Percentiles rank a stretch among this genome's conserved stretches.
Conservation (phyloP, 768 basidiomycete species). For the Boletus pseudopeckii region DNA sequence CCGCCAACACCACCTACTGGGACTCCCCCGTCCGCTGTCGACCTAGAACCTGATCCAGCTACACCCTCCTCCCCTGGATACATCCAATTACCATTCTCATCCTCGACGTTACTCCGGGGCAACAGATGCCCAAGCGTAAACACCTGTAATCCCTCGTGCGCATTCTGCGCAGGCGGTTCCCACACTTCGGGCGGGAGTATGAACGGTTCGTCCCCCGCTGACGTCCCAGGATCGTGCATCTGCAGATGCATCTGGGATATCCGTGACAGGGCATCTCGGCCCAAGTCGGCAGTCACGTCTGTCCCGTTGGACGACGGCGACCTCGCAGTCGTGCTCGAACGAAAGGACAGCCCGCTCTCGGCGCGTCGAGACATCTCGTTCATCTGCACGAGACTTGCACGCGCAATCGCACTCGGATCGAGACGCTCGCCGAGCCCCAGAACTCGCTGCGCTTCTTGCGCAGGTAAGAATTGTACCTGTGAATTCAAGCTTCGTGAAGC, state of each 20-base stretch:
- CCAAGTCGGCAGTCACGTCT: slow-evolving; percentile 8
- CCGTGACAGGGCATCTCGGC: slow-evolving; percentile 48
- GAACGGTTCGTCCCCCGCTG: slow-evolving; percentile 28
- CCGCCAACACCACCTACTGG: slow-evolving; percentile 17
- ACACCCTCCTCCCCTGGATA: slow-evolving; percentile 39
- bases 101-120: slow-evolving; percentile 50
- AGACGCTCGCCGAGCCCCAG: slow-evolving; percentile 40
- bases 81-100: slow-evolving; percentile 58
- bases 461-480: slow-evolving; percentile 47
- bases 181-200: slow-evolving; percentile 24
- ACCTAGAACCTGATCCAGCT: slow-evolving; percentile 7
- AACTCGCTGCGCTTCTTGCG: slow-evolving; percentile 53
- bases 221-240: slow-evolving; percentile 30
- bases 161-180: slow-evolving; percentile 27
- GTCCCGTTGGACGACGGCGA: slow-evolving; percentile 18
- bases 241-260: slow-evolving; percentile 50
- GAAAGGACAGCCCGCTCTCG: slow-evolving; percentile 34
- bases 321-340: slow-evolving; percentile 20
- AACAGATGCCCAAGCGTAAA: slow-evolving; percentile 78
- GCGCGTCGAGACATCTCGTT: slow-evolving; percentile 72
- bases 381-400: slow-evolving; percentile 71
- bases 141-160: slow-evolving; percentile 70
- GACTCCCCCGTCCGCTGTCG: slow-evolving; percentile 20
- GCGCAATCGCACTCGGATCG: slow-evolving; percentile 54
- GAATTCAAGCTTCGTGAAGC: slow-evolving; percentile 7